Evolutionary conservation across 108 stramenopile species (phyloP), one percentile per base, ranked within the genome.

Genomic region (Cylindrotheca closterium): DNA sequence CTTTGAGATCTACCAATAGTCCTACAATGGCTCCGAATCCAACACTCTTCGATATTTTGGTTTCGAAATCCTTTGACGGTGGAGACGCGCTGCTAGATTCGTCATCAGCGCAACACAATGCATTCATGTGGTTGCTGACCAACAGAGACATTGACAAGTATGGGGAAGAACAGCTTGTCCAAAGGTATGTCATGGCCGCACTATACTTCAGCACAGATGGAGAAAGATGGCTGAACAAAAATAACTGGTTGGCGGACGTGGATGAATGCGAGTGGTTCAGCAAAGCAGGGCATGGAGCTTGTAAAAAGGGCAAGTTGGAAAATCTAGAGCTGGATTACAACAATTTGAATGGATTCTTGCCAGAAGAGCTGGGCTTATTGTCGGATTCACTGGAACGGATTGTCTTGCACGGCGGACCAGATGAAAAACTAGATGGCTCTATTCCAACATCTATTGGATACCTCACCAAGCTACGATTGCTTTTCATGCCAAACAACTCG

Each of bases 401-500:
- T 30, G 50, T 52, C 25, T 30, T 74, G 2, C 30, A 47, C 3
- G 66, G 73, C 0, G 73, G 73, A 0, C 66, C 73, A 0, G 22
- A 3, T 22, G 17, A 24, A 3, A 34, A 33, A n/a, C 25, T 65
- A 12, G 45, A 23, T n/a, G 81, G 85, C 1, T 72, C 67, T 1
- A 71, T 85, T n/a, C 84, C 84, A 5, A 51, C 68, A 4, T 72
- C 77, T 19, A 65, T 86, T n/a, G 81, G 81, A 19, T 69, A 74
- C 51, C 53, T 81, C 34, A 30, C 59, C 0, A 66, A 58, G 4
- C 51, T 85, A 53, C 68, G 62, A 48, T 48, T 65, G 31, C 73
- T 85, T 60, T 70, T 67, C 54, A 52, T 68, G 5, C 55, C 47
- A 21, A 42, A 58, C 21, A 78, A 78, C 60, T 19, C 57, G 10